These are phyloP conservation scores for Hypomontagnella monticulosa DNA, from an alignment of 495 filamentous ascomycete species.

Conservation along the genomic window DNA sequence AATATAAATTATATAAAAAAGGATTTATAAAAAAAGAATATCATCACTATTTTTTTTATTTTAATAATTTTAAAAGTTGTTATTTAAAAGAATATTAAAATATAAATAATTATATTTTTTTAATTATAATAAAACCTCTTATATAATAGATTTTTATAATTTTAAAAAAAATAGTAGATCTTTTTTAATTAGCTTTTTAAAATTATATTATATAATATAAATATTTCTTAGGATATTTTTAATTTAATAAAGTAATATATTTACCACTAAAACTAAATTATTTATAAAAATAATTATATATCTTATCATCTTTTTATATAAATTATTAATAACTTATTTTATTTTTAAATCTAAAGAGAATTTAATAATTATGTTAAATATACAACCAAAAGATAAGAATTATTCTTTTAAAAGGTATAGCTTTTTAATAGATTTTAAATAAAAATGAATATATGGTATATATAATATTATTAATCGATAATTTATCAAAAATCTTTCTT, in stretches of 20 bases:
- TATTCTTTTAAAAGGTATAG: neutral
- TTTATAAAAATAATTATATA: neutral
- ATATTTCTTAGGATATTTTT: neutral
- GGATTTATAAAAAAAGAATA: no score
- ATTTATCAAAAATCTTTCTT: neutral
- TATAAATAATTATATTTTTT: slow-evolving; percentile 3
- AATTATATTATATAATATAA: neutral
- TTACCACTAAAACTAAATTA: neutral
- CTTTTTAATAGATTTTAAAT: neutral
- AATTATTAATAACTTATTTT: no score
- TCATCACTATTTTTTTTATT: neutral
- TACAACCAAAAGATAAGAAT: neutral
- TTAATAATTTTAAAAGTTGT: neutral
- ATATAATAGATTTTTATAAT: neutral
- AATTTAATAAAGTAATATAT: neutral
- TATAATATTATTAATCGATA: slow-evolving; percentile 4
- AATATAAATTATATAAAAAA: no score
- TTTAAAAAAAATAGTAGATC: neutral
- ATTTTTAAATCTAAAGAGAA: no score
- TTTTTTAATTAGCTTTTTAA: neutral
- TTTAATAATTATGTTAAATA: neutral
- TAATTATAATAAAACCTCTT: neutral
- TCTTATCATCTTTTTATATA: no score
- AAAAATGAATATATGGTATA: neutral
- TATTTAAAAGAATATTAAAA: slow-evolving; percentile 1